phyloP scores from a whole-genome alignment of 129 eudicot genomes.

The Oenanthe sinensis region DNA sequence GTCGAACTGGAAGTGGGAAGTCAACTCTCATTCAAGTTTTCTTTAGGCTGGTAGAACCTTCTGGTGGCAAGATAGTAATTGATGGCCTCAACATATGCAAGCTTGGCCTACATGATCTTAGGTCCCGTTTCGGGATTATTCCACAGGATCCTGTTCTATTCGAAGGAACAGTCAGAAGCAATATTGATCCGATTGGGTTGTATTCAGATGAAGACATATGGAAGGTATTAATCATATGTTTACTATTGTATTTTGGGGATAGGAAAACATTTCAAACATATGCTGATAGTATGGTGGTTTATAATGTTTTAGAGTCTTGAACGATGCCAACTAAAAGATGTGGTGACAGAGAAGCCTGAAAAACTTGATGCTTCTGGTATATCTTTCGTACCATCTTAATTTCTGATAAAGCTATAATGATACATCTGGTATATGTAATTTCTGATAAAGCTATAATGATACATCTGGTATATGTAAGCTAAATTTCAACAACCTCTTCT shows the following conservation, averaged over 20 bases:
- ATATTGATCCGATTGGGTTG: conserved; percentile 59
- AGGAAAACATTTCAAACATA: background rate
- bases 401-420: background rate
- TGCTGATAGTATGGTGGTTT: background rate
- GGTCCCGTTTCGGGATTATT: conserved; percentile 79
- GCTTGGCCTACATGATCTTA: conserved; percentile 75
- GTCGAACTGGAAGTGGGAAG: conserved; percentile 89
- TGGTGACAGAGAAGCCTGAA: conserved; percentile 59
- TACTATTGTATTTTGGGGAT: background rate
- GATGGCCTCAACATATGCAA: conserved; percentile 62
- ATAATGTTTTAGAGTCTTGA: conserved; percentile 53
- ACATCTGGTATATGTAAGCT: background rate
- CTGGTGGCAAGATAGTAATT: conserved; percentile 49
- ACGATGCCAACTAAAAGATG: conserved; percentile 68
- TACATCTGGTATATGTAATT: background rate
- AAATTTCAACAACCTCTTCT: background rate
- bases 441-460: background rate
- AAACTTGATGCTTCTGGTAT: conserved; percentile 56
- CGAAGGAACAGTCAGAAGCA: conserved; percentile 80
- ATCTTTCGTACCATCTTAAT: background rate
- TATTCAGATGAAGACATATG: conserved; percentile 71
- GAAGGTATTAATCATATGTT: conserved; percentile 38
- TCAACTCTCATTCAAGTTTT: conserved; percentile 76
- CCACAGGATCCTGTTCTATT: conserved; percentile 91
- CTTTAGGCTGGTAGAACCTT: conserved; percentile 75